These are phyloP conservation scores for Lithohypha guttulata DNA, from an alignment of 2,329 filamentous ascomycete species.

Conservation along the genomic window DNA sequence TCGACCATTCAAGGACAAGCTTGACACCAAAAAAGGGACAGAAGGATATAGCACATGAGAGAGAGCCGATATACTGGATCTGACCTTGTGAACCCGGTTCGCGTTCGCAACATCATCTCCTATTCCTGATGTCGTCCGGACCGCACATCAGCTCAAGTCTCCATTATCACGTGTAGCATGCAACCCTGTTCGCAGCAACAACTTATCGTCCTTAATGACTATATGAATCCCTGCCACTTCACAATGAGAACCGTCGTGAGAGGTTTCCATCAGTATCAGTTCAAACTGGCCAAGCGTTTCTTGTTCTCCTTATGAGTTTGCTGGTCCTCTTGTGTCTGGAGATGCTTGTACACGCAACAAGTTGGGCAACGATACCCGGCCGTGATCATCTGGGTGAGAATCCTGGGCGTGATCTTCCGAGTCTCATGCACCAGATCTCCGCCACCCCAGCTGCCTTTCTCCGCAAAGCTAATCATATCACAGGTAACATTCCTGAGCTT, in stretches of 20 bases:
- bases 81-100: too few species aligned
- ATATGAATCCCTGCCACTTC: too few species aligned
- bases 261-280: too few species aligned
- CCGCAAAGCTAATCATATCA: not conserved
- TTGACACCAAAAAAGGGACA: slow-evolving; percentile 24
- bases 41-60: not conserved
- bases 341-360: not conserved
- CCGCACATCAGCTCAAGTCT: not conserved
- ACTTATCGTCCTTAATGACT: too few species aligned
- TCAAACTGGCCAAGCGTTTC: too few species aligned
- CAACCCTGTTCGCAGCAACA: too few species aligned
- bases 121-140: too few species aligned
- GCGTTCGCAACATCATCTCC: too few species aligned
- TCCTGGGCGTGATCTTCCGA: not conserved
- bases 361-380: slow-evolving; percentile 3
- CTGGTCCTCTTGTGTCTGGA: not conserved
- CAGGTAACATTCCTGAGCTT: not conserved
- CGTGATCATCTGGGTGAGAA: not conserved
- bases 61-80: not conserved
- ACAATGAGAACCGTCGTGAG: too few species aligned
- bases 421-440: not conserved
- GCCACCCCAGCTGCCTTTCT: not conserved
- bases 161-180: too few species aligned
- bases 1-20: slow-evolving; percentile 46
- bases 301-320: not conserved